phyloP scores from a whole-genome alignment of 106 monocot species.

The Xerophyta viscosa region DNA sequence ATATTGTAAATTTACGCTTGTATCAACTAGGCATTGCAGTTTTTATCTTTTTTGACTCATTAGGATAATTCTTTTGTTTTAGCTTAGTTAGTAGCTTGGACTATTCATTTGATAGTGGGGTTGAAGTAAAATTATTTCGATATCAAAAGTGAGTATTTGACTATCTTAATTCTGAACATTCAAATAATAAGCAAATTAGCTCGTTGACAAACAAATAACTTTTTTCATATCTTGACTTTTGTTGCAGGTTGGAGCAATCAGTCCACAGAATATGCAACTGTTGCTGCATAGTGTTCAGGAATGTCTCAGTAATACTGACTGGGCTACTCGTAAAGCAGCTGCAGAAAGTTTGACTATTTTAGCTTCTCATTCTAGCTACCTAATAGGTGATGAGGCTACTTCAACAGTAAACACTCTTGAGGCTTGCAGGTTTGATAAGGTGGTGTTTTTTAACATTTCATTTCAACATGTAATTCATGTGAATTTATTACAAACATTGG shows the following conservation, averaged over 20 bases:
- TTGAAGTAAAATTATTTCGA: no score
- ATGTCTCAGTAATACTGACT: constrained; percentile 86
- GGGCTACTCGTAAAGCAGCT: constrained; percentile 91
- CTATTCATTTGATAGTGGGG: no score
- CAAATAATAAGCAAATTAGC: neutral
- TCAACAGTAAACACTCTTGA: constrained; percentile 66
- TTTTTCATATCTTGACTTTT: neutral
- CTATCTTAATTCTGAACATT: neutral
- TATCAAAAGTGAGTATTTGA: no score
- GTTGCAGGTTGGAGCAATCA: constrained; percentile 79
- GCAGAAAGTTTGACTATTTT: constrained; percentile 75
- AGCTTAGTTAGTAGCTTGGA: no score
- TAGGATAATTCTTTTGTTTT: no score
- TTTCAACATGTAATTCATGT: neutral
- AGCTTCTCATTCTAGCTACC: constrained; percentile 61
- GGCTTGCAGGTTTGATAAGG: constrained; percentile 96
- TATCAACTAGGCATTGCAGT: no score
- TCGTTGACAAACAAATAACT: neutral
- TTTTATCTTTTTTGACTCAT: no score
- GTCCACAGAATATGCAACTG: constrained; percentile 55
- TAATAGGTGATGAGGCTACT: constrained; percentile 55
- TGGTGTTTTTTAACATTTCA: constrained; percentile 6
- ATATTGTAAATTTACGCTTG: no score
- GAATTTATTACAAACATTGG: neutral
- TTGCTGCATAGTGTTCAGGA: constrained; percentile 72